A percentile compares a stretch with the other conserved stretches of the same genome.
phyloP scores from a whole-genome alignment of 129 eudicot species.

The Flaveria brownii region DNA sequence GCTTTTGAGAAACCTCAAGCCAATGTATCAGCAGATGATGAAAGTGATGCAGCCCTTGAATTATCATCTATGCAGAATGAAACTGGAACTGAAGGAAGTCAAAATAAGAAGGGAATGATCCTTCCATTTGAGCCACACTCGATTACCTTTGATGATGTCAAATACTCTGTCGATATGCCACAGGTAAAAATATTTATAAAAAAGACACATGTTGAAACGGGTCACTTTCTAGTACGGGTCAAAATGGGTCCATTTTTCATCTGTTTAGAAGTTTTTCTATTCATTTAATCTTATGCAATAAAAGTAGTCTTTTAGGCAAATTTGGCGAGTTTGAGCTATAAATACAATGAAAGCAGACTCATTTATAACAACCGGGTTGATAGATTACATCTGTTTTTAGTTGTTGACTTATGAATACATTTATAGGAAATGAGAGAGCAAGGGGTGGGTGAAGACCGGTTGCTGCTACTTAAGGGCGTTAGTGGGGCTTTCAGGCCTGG shows the following conservation, averaged over 20 bases:
- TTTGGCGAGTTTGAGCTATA: too few relatives aligned
- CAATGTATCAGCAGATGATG: conserved; percentile 31
- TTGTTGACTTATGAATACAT: conserved; percentile 11
- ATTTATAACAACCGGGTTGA: too few relatives aligned
- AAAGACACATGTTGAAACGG: background rate
- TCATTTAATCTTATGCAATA: too few relatives aligned
- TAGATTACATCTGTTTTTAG: too few relatives aligned
- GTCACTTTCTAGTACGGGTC: background rate
- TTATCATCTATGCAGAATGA: conserved; percentile 26
- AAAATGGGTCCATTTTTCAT: background rate
- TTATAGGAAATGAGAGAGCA: conserved; percentile 82
- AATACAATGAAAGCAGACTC: too few relatives aligned
- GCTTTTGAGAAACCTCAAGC: conserved; percentile 70
- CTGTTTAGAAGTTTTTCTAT: too few relatives aligned
- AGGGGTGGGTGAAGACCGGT: conserved; percentile 58
- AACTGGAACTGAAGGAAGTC: conserved; percentile 11
- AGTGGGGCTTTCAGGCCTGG: conserved; percentile 91
- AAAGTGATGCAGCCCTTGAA: conserved; percentile 32
- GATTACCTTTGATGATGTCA: conserved; percentile 72
- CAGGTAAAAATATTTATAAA: conserved; percentile 45
- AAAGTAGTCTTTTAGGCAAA: too few relatives aligned
- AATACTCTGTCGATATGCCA: conserved; percentile 94
- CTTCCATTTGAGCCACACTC: conserved; percentile 84
- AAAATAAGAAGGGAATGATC: conserved; percentile 57
- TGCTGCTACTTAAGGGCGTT: conserved; percentile 72